Percentiles rank a stretch among this genome's conserved stretches.
Evolutionary conservation across 371 early-diverging fungal genomes (phyloP).

Genomic region (Mortierella sp.): DNA sequence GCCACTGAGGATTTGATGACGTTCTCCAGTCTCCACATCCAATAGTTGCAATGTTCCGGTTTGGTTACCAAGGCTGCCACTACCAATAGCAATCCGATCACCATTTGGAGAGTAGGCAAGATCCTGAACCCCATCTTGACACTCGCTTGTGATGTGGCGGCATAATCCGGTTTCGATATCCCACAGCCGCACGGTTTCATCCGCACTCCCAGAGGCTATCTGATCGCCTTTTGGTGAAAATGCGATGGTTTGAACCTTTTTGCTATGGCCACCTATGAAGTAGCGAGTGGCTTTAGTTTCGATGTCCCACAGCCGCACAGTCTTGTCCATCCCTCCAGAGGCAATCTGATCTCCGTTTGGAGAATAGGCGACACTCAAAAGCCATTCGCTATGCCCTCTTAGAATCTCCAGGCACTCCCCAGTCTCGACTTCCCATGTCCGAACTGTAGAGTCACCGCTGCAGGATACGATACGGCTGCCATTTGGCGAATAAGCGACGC

Average conservation of each 20-base stretch:
- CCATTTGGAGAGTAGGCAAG: slow-evolving; percentile 1
- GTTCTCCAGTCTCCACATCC: not conserved
- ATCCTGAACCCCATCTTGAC: not conserved
- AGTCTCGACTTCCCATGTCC: slow-evolving; percentile 1
- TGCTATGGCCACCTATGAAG: not conserved
- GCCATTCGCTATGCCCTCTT: not conserved
- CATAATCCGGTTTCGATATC: not conserved
- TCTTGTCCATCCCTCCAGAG: slow-evolving; percentile 8
- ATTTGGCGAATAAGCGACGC: not conserved
- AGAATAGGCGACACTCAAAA: not conserved
- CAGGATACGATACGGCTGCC: not conserved
- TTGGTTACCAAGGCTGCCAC: not conserved
- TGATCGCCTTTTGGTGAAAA: not conserved
- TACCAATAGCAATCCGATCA: not conserved
- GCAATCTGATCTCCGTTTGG: not conserved
- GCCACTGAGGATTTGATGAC: not conserved
- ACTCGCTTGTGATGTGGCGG: not conserved
- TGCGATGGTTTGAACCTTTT: not conserved
- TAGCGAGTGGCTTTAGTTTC: not conserved
- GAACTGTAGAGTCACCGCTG: slow-evolving; percentile 2
- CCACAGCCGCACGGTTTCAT: not conserved
- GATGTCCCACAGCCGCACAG: slow-evolving; percentile 6
- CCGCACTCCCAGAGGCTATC: not conserved
- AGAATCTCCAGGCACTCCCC: not conserved
- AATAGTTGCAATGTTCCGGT: not conserved